Conservation (phyloP, 2,329 filamentous ascomycete species). For the Apiospora rasikravindrae region DNA sequence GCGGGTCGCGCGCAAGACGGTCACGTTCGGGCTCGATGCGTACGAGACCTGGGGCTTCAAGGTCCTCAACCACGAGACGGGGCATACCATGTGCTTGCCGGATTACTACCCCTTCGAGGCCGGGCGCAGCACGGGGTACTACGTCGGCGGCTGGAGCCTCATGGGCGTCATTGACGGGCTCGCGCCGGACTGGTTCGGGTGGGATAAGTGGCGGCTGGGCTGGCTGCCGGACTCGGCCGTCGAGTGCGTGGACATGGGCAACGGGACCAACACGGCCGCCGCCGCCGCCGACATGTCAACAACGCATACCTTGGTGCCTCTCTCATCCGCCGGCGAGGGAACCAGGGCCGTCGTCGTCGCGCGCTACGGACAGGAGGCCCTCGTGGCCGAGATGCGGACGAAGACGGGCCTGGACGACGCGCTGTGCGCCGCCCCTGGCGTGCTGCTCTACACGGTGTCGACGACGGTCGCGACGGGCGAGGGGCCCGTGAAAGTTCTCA, state of each 20-base stretch:
- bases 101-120: slow-evolving; percentile 42
- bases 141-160: slow-evolving; percentile 43
- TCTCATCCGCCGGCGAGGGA: slow-evolving; percentile 29
- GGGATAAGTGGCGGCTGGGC: slow-evolving; percentile 46
- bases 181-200: slow-evolving; percentile 44
- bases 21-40: slow-evolving; percentile 41
- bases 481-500: slow-evolving; percentile 40
- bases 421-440: slow-evolving; percentile 38
- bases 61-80: slow-evolving; percentile 45
- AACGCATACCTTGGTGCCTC: slow-evolving; percentile 32
- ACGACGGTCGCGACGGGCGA: slow-evolving; percentile 35
- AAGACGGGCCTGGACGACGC: slow-evolving; percentile 31
- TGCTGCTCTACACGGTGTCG: slow-evolving; percentile 43
- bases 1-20: slow-evolving; percentile 18
- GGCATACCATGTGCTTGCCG: slow-evolving; percentile 45
- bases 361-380: slow-evolving; percentile 28
- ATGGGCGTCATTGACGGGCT: slow-evolving; percentile 43
- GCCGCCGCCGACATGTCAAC: slow-evolving; percentile 10
- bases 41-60: slow-evolving; percentile 40
- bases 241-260: slow-evolving; percentile 36
- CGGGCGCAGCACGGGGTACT: slow-evolving; percentile 32
- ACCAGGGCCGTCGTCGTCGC: slow-evolving; percentile 38
- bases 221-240: slow-evolving; percentile 42
- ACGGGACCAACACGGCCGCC: slow-evolving; percentile 26
- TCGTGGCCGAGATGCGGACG: slow-evolving; percentile 41